Evolutionary conservation across 2,329 filamentous ascomycete genomes (phyloP).

Genomic region (Penicillium sp.): DNA sequence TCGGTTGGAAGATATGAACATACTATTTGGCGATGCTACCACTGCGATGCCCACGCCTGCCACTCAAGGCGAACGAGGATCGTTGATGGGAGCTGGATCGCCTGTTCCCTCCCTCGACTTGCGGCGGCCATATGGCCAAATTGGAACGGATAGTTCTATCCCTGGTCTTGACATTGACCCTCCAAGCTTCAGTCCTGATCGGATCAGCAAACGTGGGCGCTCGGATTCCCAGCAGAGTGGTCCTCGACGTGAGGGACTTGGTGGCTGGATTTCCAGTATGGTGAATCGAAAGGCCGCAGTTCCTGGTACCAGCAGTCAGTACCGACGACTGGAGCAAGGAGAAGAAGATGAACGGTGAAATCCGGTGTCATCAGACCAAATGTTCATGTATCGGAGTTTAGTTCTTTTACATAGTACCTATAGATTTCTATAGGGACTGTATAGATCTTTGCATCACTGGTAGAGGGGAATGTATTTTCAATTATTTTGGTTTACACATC

Average conservation of each 20-base stretch:
- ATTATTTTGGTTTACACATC: too few species aligned
- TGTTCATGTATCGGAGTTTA: too few species aligned
- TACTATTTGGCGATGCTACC: conserved; percentile 89
- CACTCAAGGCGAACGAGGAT: conserved; percentile 76
- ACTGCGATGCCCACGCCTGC: conserved; percentile 79
- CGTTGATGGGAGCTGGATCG: conserved; percentile 76
- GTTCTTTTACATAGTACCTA: too few species aligned
- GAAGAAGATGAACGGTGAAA: conserved; percentile 32
- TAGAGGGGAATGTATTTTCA: too few species aligned
- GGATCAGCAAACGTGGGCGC: conserved; percentile 52
- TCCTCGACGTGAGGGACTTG: conserved; percentile 57
- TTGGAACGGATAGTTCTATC: conserved; percentile 68
- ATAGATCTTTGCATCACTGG: too few species aligned
- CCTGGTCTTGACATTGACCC: conserved; percentile 82
- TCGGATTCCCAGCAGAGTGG: conserved; percentile 37
- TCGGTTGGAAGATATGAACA: conserved; percentile 94
- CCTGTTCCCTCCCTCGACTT: conserved; percentile 77
- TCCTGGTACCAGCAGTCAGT: conserved; percentile 45
- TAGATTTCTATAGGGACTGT: too few species aligned
- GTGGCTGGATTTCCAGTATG: conserved; percentile 70
- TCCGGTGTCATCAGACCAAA: too few species aligned
- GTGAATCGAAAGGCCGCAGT: conserved; percentile 53
- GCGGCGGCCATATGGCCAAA: conserved; percentile 48
- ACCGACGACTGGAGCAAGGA: conserved; percentile 50
- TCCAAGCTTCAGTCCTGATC: conserved; percentile 59